Base-by-base conservation (phyloP, 768 basidiomycete genomes). In the Pulveroboletus sp. region DNA sequence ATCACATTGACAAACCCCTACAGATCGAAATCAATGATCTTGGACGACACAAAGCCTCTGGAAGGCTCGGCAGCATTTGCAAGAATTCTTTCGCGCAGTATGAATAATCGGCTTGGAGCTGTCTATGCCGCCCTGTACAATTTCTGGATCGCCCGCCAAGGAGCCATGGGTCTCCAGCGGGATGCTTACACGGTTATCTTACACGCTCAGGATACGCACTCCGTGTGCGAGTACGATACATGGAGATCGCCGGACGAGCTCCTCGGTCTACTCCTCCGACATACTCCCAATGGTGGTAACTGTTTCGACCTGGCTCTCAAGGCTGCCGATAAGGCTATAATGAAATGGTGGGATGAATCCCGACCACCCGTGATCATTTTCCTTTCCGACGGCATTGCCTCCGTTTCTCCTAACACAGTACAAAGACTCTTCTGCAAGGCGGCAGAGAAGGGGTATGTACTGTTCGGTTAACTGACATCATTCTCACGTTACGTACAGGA, bases 151-250 rank as follows among this genome's bases (percentile, higher is more conserved):
- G 74, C 83, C 0, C 73, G 81, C 3, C 68, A 72, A 11, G 64
- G 70, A 11, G 73, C 75, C 8, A 28, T 11, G 30, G 11, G 21
- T 21, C 21, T 21, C 21, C 21, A 21, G 21, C 65, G 71, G 18
- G 82, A 83, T 57, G 69, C 82, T 2, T 82, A 84, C 51, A 81
- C 76, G 7, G 62, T 84, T 47, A 61, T 83, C 21, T 56, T 79
- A 9, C 82, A 82, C 40, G 57, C 73, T 38, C 6, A 65, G 5
- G 18, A 6, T 0, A 45, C 67, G 0, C 21, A 21, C 2, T 21
- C 21, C 21, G 21, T 21, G 21, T 21, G 21, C 21, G 21, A 21
- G 21, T 21, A 21, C 21, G 21, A 21, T 21, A 21, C 21, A 2
- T 21, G 21, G 21, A 21, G 69, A 39, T 67, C 73, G 1, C 74